Evolutionary conservation across 345 rosid genomes (phyloP), one percentile per base, ranked within the genome.

Genomic region (Eucalyptus leucophloia): DNA sequence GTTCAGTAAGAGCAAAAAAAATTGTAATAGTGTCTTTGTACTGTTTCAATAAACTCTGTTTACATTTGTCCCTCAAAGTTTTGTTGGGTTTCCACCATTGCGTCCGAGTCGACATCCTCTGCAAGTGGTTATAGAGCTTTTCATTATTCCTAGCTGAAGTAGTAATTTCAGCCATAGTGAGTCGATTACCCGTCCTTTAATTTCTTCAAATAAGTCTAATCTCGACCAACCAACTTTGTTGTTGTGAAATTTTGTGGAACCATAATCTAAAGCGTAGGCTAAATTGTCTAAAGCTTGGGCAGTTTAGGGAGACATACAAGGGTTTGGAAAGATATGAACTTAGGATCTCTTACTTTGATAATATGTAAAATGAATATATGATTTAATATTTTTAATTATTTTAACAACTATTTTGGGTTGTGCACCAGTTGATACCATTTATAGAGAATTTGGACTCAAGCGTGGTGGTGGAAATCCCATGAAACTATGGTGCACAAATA

Each of bases 271-370:
- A 62, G 2, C 1, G 8, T 1, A 62, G 4, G 17, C 8, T 13
- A 30, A 14, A 30, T 30, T 62, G 17, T 14, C 69, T 62, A 30
- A 62, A 30, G 9, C 17, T 62, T 12, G n/a, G 34, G 8, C 8
- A 62, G 7, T 30, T 56, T 4, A 67, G 0, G 6, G 6, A 16
- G 21, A 9, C 40, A 17, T n/a, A 34, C 2, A 34, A 4, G 12
- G 13, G 3, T 34, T 0, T 18, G 4, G 11, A 69, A 69, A 69
- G 1, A 69, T 69, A 32, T 9, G 7, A 69, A 69, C 24, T 69
- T 5, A 9, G 1, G 0, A 69, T 18, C 13, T 69, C 81, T 2
- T 69, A 18, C 4, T 18, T 0, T 2, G 3, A 17, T 69, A 69
- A 9, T 3, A 34, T 34, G 2, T 67, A 67, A 65, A 30, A 67